Conservation (phyloP, 1,284 basidiomycete species). For the Puccinia hordei region DNA sequence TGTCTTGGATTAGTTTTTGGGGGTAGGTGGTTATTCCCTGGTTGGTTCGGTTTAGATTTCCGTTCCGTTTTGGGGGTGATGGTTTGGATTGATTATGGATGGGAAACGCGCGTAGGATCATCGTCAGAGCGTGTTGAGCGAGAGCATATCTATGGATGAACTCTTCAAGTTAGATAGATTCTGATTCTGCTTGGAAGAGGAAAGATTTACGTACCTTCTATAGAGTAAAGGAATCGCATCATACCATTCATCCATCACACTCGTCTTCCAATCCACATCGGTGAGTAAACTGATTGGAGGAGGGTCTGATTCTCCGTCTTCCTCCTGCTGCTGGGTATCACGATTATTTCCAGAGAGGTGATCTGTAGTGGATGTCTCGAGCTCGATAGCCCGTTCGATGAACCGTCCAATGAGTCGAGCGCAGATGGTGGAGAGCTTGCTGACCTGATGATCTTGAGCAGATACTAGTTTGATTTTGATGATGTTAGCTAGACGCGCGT, state of each 20-base stretch:
- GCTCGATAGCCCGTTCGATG: conserved; percentile 1
- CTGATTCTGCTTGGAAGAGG: background rate
- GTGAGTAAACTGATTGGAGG: conserved; percentile 1
- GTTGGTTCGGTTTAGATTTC: too few species aligned
- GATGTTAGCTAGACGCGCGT: background rate
- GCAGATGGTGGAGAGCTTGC: conserved; percentile 21
- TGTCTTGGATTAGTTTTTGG: background rate
- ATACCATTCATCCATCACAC: conserved; percentile 47
- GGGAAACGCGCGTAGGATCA: conserved; percentile 19
- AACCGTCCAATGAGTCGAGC: conserved; percentile 18
- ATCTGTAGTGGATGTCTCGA: background rate
- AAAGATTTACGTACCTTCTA: conserved; percentile 2
- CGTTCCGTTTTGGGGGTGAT: too few species aligned
- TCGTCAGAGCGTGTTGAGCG: conserved; percentile 28
- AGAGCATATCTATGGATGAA: conserved; percentile 9
- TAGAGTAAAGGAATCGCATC: conserved; percentile 29
- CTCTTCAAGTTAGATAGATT: too few species aligned
- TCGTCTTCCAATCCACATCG: conserved; percentile 37
- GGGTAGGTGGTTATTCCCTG: too few species aligned
- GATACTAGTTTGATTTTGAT: background rate
- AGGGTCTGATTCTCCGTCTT: too few species aligned
- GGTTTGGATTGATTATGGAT: background rate
- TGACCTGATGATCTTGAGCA: background rate
- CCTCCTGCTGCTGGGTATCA: too few species aligned
- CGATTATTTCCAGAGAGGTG: too few species aligned